Conservation (phyloP, 495 filamentous ascomycete species). For the Annulohypoxylon maeteangense region DNA sequence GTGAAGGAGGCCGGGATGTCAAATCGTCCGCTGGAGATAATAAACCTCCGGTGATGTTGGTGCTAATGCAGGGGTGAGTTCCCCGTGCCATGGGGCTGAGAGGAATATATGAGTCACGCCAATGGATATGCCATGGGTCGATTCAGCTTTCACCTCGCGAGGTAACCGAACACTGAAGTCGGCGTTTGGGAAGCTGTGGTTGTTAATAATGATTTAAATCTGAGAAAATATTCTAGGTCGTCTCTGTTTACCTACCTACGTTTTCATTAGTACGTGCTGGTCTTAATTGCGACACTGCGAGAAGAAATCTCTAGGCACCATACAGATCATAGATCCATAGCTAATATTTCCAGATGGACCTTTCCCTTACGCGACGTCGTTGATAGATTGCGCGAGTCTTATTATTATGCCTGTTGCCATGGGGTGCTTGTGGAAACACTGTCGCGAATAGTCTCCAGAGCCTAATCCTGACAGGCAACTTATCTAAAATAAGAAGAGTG, state of each 20-base stretch:
- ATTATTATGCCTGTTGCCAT: background rate
- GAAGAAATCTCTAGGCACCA: background rate
- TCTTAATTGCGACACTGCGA: background rate
- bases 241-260: background rate
- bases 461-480: background rate
- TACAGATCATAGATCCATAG: too few relatives aligned
- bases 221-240: background rate
- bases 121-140: background rate
- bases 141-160: background rate
- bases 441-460: background rate
- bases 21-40: background rate
- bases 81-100: background rate
- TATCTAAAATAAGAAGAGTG: too few relatives aligned
- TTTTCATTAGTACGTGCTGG: background rate
- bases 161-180: too few relatives aligned
- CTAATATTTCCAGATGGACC: background rate
- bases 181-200: too few relatives aligned
- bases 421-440: background rate
- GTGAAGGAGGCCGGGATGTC: background rate
- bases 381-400: background rate
- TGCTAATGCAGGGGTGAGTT: background rate
- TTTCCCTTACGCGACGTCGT: background rate
- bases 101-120: background rate
- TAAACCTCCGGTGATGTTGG: background rate
- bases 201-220: background rate